These are phyloP conservation scores for Suaeda aralocaspica DNA, from an alignment of 148 eudicot species.

Conservation along the genomic window DNA sequence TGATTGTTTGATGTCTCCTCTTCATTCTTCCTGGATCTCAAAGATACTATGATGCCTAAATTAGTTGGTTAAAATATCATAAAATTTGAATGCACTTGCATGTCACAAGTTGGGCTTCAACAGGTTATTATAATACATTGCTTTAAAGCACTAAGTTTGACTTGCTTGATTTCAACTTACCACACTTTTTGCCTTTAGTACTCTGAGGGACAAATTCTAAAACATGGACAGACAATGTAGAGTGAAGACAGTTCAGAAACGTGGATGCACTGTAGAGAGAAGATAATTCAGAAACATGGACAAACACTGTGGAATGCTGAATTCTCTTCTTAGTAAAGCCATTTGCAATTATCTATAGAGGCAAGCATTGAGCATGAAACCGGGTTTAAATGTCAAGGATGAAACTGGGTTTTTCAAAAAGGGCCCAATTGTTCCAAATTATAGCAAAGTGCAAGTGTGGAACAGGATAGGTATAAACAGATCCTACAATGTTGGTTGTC, in stretches of 20 bases:
- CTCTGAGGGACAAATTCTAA: not conserved
- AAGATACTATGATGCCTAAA: not conserved
- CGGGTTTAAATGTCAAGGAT: not conserved
- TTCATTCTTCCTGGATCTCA: not conserved
- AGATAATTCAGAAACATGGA: too few species aligned
- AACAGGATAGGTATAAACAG: slow-evolving; percentile 4
- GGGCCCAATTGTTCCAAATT: not conserved
- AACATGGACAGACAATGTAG: not conserved
- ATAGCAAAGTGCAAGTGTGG: not conserved
- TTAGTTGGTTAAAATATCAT: not conserved
- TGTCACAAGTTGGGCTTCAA: not conserved
- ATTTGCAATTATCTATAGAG: not conserved
- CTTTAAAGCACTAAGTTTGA: slow-evolving; percentile 1
- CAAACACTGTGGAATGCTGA: not conserved
- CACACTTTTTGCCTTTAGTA: slow-evolving; percentile 9
- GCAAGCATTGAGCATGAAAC: not conserved
- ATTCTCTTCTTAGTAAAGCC: not conserved
- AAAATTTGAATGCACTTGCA: not conserved
- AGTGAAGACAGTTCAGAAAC: too few species aligned
- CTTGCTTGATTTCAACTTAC: slow-evolving; percentile 3
- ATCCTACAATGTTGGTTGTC: not conserved
- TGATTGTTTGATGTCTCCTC: not conserved
- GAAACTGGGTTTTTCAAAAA: not conserved
- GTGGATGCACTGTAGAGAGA: too few species aligned
- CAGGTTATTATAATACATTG: not conserved